Evolutionary conservation across 805 yeast genomes (phyloP).

Genomic region (Saccharomyces kudriavzevii): DNA sequence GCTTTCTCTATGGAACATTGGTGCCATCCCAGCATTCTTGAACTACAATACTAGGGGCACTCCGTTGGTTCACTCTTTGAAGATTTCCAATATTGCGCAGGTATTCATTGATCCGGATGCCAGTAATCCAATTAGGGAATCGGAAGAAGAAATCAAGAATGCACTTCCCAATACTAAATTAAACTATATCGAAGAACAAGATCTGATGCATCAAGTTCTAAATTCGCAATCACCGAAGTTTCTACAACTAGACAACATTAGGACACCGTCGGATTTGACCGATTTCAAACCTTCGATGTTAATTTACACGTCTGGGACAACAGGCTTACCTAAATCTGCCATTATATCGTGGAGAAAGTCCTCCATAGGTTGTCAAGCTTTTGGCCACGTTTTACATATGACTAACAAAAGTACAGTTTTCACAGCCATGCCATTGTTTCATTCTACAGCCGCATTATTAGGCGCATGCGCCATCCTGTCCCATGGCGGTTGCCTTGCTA

Average conservation of each 20-base stretch:
- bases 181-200: conserved; percentile 45
- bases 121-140: conserved; percentile 41
- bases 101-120: conserved; percentile 73
- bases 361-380: conserved; percentile 58
- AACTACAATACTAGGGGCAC: conserved; percentile 70
- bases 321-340: conserved; percentile 91
- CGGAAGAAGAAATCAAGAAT: conserved; percentile 36
- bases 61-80: conserved; percentile 73
- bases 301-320: conserved; percentile 89
- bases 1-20: conserved; percentile 85
- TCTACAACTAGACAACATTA: conserved; percentile 46
- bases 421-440: conserved; percentile 93
- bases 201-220: conserved; percentile 34
- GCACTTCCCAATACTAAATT: conserved; percentile 36
- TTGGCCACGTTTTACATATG: conserved; percentile 61
- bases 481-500: conserved; percentile 66
- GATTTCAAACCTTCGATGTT: conserved; percentile 60
- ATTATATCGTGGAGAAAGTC: conserved; percentile 87
- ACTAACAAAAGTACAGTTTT: conserved; percentile 50
- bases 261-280: conserved; percentile 46
- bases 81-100: conserved; percentile 53
- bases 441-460: conserved; percentile 84
- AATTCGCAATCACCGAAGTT: conserved; percentile 39
- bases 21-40: conserved; percentile 81
- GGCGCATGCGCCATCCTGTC: conserved; percentile 67